Base-by-base conservation (phyloP, 768 basidiomycete genomes). In the Amanita subjunquillea region DNA sequence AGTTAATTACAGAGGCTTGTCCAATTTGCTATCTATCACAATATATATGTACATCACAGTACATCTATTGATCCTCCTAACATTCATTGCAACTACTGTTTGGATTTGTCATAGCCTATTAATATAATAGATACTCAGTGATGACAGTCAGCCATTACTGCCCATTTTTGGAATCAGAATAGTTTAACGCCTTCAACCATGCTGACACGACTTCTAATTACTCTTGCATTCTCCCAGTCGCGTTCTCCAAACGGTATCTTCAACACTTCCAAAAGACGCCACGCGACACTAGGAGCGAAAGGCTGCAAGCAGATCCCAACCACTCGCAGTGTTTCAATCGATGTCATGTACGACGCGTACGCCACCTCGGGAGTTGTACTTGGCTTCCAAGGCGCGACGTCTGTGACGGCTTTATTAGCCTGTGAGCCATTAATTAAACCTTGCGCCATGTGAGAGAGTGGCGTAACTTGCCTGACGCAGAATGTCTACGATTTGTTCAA, bases 281-380 rank as follows among this genome's bases (percentile, higher is more conserved):
- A 64, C 3, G 82, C 71, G 32, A 80, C 77, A 3, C 60, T 64
- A 0, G 92, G 92, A 59, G 88, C 79, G 66, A 92, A 80, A 2
- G 91, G 89, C 61, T 83, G 80, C 5, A 93, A 65, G 22, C 88
- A 78, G 38, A 87, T 81, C 0, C 81, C 85, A 1, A 74, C 70
- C 4, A 89, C 67, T 0, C 87, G 81, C 6, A 93, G 72, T 0
- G 82, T 71, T 61, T 92, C 85, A 41, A 83, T 70, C 0, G 80
- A 72, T 30, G 78, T 69, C 9, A 73, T 62, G 40, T 82, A 74
- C 5, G 77, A 75, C 1, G 72, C 72, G 47, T 71, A 70, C 0
- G 71, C 64, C 0, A 68, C 56, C 2, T 48, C 41, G 0, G 63
- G 57, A 0, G 67, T 50, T 1, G 72, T 64, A 0, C 71, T 57